Evolutionary conservation across 176 grass and related monocot species (phyloP).

Genomic region (Musa beccarii): DNA sequence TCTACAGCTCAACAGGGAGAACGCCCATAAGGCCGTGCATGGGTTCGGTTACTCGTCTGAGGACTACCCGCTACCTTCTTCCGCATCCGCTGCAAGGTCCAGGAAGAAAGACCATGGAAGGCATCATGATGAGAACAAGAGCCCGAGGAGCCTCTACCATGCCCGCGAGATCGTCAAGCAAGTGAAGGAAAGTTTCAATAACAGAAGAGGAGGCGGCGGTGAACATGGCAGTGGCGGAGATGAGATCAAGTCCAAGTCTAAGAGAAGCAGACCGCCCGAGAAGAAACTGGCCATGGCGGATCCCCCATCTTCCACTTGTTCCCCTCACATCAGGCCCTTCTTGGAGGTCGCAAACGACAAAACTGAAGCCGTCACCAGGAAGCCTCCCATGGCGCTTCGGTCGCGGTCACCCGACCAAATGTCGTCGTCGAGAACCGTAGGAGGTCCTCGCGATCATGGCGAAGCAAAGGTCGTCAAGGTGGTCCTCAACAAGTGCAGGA

Average conservation of each 20-base stretch:
- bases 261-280: conserved; percentile 18
- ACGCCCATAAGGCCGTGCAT: neutral
- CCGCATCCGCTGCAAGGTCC: conserved; percentile 28
- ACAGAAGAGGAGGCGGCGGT: conserved; percentile 25
- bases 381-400: neutral
- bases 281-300: neutral
- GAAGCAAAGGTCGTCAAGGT: conserved; percentile 23
- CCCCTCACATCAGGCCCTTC: neutral
- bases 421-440: too few species aligned
- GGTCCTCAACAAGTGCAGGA: conserved; percentile 34
- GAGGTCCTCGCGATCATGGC: neutral
- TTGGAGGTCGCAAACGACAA: neutral
- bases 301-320: neutral
- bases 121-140: conserved; percentile 34
- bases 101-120: conserved; percentile 13
- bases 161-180: conserved; percentile 54
- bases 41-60: conserved; percentile 4
- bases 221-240: neutral
- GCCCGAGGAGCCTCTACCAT: conserved; percentile 38
- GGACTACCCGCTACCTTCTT: conserved; percentile 48
- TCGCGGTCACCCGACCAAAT: too few species aligned
- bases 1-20: conserved; percentile 52
- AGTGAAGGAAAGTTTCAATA: conserved; percentile 57
- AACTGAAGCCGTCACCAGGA: neutral
- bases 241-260: conserved; percentile 3